Evolutionary conservation across 805 yeast genomes (phyloP), one percentile per base, ranked within the genome.

Genomic region (Kodamaea restingae): DNA sequence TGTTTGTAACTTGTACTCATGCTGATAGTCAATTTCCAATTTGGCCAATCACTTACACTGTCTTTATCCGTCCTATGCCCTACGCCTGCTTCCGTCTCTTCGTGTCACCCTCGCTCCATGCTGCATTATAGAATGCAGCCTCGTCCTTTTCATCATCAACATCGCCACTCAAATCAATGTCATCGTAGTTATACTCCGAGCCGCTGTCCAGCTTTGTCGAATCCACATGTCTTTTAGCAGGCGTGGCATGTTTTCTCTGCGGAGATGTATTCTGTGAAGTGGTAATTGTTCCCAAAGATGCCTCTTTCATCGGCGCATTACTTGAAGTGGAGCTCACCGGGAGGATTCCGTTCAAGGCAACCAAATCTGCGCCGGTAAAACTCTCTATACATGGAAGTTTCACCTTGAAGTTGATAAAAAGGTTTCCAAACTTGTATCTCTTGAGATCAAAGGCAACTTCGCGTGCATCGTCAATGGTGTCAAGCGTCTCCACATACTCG

Each of bases 341-440:
- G 18, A 64, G 47, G 7, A 60, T 43, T 7, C 40, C 40, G 6
- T 26, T 35, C 40, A 65, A 50, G 4, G 30, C 20, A 4, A 27
- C 32, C 14, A 65, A 52, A 34, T 54, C 60, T 5, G 45, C 44
- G 2, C 38, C 41, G n/a, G 45, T 41, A 38, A 67, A 63, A 9
- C 58, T 61, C 8, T 45, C 39, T 15, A 63, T 30, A 8, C 52
- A 36, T 1, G 73, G 73, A 18, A 67, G 39, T 33, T 49, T 50
- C 22, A 68, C 63, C 36, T 61, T 64, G 50, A 68, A 68, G 39
- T 60, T 65, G 25, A 68, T 63, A 43, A 56, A 67, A 25, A 68
- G 55, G 36, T 67, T 61, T 0, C 73, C 73, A 26, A 58, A 49
- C 20, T 45, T 40, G 35, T 51, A 61, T 17, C 48, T 40, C 10